Conservation (phyloP, 441 rosid genomes). For the Euphorbia schlechtendalii region DNA sequence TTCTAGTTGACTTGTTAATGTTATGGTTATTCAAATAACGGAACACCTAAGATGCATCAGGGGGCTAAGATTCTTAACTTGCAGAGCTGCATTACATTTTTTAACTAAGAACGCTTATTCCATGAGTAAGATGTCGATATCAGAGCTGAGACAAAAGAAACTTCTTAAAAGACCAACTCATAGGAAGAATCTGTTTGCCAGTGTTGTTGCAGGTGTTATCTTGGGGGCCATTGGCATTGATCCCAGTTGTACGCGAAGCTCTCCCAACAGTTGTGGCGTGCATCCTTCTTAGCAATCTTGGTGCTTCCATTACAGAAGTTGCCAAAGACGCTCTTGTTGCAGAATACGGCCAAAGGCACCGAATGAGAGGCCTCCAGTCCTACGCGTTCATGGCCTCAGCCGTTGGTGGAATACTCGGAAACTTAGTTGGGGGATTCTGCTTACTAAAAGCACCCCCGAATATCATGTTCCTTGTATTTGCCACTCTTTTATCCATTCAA, state of each 20-base stretch:
- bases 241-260: slow-evolving; percentile 43
- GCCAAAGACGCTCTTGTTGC: slow-evolving; percentile 82
- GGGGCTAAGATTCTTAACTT: background rate
- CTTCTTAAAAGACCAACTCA: background rate
- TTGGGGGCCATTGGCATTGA: slow-evolving; percentile 62
- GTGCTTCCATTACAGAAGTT: slow-evolving; percentile 76
- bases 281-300: slow-evolving; percentile 65
- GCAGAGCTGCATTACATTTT: background rate
- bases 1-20: background rate
- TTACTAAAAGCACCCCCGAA: slow-evolving; percentile 39
- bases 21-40: background rate
- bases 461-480: slow-evolving; percentile 49
- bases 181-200: slow-evolving; percentile 24
- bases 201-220: slow-evolving; percentile 63
- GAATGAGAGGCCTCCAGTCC: slow-evolving; percentile 52
- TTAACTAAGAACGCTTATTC: background rate
- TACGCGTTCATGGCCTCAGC: slow-evolving; percentile 81
- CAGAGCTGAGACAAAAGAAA: slow-evolving; percentile 1
- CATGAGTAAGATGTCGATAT: background rate
- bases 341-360: slow-evolving; percentile 56
- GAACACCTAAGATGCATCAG: background rate
- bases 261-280: slow-evolving; percentile 57
- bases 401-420: slow-evolving; percentile 63
- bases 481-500: slow-evolving; percentile 45
- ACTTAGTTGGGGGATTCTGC: slow-evolving; percentile 61